Evolutionary conservation across 78 protist species (phyloP).

Genomic region (Dictyostelium citrinum): DNA sequence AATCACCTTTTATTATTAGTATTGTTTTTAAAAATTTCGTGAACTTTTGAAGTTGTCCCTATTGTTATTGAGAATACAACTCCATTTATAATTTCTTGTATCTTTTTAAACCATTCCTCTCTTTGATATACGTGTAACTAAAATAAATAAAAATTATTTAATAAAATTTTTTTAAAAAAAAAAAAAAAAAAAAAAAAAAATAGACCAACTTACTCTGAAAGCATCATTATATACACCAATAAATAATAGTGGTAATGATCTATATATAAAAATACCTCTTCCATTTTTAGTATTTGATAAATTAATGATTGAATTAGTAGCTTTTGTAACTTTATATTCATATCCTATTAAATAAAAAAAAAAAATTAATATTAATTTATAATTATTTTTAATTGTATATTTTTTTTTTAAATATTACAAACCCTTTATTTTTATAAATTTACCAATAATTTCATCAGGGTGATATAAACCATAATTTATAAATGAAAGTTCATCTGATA

Average conservation of each 20-base stretch:
- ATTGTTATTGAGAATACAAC: not conserved
- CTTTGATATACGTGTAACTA: not conserved
- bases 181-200: not conserved
- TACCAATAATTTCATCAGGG: not conserved
- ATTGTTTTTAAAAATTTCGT: not conserved
- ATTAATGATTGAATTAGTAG: not conserved
- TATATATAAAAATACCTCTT: not conserved
- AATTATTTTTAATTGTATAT: not conserved
- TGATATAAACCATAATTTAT: not conserved
- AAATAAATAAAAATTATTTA: too few species aligned
- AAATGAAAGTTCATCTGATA: not conserved
- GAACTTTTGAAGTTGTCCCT: not conserved
- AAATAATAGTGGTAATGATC: not conserved
- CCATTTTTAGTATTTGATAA: not conserved
- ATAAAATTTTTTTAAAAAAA: too few species aligned
- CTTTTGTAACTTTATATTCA: not conserved
- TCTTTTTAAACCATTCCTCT: not conserved
- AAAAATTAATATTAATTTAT: too few species aligned
- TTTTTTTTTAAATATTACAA: not conserved
- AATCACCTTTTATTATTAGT: not conserved
- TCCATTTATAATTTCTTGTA: not conserved
- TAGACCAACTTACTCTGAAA: not conserved
- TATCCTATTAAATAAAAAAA: not conserved
- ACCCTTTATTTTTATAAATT: not conserved
- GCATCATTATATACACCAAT: not conserved